Conservation (phyloP, 768 basidiomycete species). For the Auricularia heimuer region DNA sequence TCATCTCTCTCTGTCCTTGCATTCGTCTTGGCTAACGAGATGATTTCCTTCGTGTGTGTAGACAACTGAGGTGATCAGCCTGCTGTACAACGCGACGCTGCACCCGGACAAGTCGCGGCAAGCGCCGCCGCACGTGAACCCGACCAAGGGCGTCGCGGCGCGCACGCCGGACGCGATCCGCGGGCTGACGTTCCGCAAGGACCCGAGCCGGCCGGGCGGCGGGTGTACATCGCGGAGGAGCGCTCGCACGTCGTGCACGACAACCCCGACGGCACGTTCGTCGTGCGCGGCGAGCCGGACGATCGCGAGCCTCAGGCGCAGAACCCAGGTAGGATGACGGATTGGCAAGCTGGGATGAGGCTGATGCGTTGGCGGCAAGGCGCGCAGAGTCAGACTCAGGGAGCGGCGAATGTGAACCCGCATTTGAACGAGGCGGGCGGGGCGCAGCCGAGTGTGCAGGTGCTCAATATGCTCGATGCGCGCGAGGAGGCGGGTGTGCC, state of each 20-base stretch:
- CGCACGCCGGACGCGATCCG: conserved; percentile 41
- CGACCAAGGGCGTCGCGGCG: conserved; percentile 51
- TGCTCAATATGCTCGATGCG: background rate
- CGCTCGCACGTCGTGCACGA: conserved; percentile 6
- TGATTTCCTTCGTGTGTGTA: conserved; percentile 21
- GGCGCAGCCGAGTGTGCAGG: background rate
- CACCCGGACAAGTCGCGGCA: conserved; percentile 45
- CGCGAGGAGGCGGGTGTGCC: background rate
- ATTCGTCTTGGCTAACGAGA: background rate
- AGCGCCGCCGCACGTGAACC: conserved; percentile 60
- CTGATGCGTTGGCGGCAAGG: no score
- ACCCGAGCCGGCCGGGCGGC: conserved; percentile 72
- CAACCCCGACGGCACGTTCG: background rate
- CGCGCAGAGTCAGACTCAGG: background rate
- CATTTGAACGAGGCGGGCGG: background rate
- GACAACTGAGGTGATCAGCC: conserved; percentile 87
- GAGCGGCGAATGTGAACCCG: background rate
- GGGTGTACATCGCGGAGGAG: conserved; percentile 63
- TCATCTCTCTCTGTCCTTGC: conserved; percentile 13
- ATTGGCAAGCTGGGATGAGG: no score
- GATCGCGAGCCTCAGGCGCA: background rate
- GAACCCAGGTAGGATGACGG: no score
- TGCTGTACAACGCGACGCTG: conserved; percentile 91
- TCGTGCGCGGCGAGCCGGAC: conserved; percentile 1
- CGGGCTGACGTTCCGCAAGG: conserved; percentile 64